phyloP scores from a whole-genome alignment of 2,329 filamentous ascomycete species.

The Colletotrichum somersetense region DNA sequence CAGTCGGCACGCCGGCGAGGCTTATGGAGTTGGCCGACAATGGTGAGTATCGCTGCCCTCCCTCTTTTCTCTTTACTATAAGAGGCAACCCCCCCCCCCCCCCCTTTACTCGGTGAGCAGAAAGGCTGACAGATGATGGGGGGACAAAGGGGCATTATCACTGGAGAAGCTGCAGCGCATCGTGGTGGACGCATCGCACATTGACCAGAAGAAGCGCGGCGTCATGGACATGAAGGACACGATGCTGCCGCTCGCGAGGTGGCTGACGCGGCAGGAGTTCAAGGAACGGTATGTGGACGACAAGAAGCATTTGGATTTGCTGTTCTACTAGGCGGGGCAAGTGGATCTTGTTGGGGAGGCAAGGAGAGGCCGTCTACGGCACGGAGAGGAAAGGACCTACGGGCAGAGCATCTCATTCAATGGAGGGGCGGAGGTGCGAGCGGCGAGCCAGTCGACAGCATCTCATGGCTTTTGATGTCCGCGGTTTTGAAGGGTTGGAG shows the following conservation, averaged over 20 bases:
- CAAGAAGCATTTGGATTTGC: constrained; percentile 68
- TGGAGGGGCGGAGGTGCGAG: neutral
- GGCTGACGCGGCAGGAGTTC: constrained; percentile 79
- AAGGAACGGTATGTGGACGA: constrained; percentile 75
- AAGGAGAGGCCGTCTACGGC: neutral
- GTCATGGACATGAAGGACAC: constrained; percentile 97
- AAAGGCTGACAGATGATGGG: neutral
- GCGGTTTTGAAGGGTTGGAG: neutral
- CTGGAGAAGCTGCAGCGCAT: constrained; percentile 80
- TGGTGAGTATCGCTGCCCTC: constrained; percentile 63
- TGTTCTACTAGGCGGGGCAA: constrained; percentile 68
- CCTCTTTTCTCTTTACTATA: neutral
- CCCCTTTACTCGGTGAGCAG: no score
- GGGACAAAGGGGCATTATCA: constrained; percentile 71
- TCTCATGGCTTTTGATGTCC: neutral
- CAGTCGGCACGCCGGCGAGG: constrained; percentile 88
- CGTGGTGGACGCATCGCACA: constrained; percentile 90
- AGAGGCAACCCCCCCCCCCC: neutral
- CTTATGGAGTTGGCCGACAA: constrained; percentile 86
- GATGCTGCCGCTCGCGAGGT: constrained; percentile 81
- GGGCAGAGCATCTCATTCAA: neutral
- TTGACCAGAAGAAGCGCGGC: constrained; percentile 94
- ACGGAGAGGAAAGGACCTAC: neutral
- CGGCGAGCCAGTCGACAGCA: neutral
- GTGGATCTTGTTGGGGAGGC: no score